Evolutionary conservation across 1,139 yeast species (phyloP).

Genomic region (Lizanozyma gosingica): DNA sequence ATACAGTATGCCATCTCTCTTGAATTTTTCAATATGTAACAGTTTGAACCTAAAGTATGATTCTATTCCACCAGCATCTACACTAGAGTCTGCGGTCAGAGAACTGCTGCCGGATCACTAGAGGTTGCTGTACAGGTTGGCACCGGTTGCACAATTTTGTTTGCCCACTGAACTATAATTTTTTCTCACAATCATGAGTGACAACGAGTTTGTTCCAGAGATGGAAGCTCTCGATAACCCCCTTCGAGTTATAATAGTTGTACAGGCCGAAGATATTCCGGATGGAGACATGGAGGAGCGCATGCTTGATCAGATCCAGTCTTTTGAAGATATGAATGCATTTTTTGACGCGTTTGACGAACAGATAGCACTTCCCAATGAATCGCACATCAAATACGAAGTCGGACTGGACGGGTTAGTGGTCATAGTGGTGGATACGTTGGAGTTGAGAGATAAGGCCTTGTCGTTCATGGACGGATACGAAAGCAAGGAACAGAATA

Average conservation of each 20-base stretch:
- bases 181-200: slow-evolving; percentile 5
- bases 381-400: slow-evolving; percentile 59
- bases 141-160: too few species aligned
- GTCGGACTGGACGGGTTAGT: slow-evolving; percentile 67
- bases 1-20: too few species aligned
- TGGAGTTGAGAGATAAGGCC: slow-evolving; percentile 21
- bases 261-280: slow-evolving; percentile 10
- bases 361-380: slow-evolving; percentile 54
- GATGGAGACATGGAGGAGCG: slow-evolving; percentile 50
- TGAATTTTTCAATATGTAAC: too few species aligned
- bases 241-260: neutral
- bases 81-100: too few species aligned
- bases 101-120: too few species aligned
- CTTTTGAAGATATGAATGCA: slow-evolving; percentile 41
- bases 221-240: neutral
- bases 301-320: slow-evolving; percentile 34
- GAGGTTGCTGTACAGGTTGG: too few species aligned
- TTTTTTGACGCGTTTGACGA: slow-evolving; percentile 60
- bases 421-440: slow-evolving; percentile 43
- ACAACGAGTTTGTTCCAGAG: slow-evolving; percentile 2
- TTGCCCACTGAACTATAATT: too few species aligned
- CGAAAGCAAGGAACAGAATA: slow-evolving; percentile 8
- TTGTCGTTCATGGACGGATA: slow-evolving; percentile 31
- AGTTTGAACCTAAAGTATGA: too few species aligned
- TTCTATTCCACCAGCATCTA: too few species aligned